Evolutionary conservation across 805 yeast genomes (phyloP), one percentile per base, ranked within the genome.

Genomic region (Wickerhamiella parazyma): DNA sequence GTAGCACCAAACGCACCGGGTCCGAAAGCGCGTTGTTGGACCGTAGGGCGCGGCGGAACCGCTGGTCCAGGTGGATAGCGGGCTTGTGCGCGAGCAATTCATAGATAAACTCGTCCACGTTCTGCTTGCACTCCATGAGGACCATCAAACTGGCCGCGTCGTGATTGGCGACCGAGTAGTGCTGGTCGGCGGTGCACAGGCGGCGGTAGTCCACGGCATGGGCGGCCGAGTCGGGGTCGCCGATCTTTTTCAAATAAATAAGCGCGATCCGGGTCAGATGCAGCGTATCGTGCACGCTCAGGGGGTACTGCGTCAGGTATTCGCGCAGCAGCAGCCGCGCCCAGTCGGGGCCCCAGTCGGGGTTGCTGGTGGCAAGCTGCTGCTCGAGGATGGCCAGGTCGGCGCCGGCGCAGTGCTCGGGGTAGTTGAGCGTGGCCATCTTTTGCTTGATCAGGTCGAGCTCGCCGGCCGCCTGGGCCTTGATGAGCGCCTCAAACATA

Each of bases 381-480:
- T 36, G 38, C 42, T 51, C 55, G 3, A 50, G 38, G 36, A 50
- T 39, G 12, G 49, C 47, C 33, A 53, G 25, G 28, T 53, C 56
- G 9, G 48, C 50, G 9, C 50, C 54, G 4, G 55, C 54, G 22
- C 54, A 50, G 36, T 53, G 55, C 20, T 45, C 24, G 5, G 54
- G 49, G 29, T 46, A 49, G n/a, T 45, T 50, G 19, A 28, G 45
- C 12, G 44, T 34, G 9, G 16, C 36, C 26, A 51, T 42, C 20
- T 45, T 33, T 2, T 33, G 5, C 11, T 41, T 17, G 20, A 53
- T 37, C 16, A 17, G 33, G n/a, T 34, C 44, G 6, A 44, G 40
- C n/a, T 35, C 42, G 9, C 33, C 11, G 7, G 18, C 19, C n/a
- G 16, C 25, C 7, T 38, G 38, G 7, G 22, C n/a, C 35, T 25